These are phyloP conservation scores for Polyrhizophydium stewartii DNA, from an alignment of 371 early-diverging fungal genomes.

Conservation along the genomic window DNA sequence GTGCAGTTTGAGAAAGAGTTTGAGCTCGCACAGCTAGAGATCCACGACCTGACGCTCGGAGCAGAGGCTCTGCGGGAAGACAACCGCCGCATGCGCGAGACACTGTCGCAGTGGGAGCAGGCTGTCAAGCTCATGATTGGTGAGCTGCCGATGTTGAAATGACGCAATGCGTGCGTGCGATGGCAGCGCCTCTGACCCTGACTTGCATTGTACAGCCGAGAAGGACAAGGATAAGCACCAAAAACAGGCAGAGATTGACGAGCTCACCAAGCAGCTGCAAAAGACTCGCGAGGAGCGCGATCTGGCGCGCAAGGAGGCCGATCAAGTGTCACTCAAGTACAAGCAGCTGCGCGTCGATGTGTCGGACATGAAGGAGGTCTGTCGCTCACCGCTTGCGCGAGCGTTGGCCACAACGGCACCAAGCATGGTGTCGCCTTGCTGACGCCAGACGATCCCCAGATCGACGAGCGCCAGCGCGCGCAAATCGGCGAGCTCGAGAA, in stretches of 20 bases:
- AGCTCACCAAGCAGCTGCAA: background rate
- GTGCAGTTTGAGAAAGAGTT: slow-evolving; percentile 30
- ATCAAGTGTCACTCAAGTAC: slow-evolving; percentile 5
- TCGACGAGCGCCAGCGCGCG: background rate
- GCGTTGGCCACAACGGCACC: background rate
- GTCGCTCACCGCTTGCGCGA: background rate
- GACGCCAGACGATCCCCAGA: background rate
- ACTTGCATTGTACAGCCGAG: background rate
- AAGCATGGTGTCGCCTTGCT: background rate
- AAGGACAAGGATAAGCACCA: background rate
- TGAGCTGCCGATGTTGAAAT: too few relatives aligned
- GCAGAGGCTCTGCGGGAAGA: slow-evolving; percentile 6
- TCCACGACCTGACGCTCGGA: slow-evolving; percentile 20
- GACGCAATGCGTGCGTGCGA: too few relatives aligned
- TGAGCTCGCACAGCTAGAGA: slow-evolving; percentile 29
- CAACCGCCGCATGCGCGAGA: slow-evolving; percentile 12
- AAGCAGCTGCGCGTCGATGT: slow-evolving; percentile 21
- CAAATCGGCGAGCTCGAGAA: slow-evolving; percentile 10
- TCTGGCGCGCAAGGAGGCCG: slow-evolving; percentile 4
- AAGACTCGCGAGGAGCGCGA: slow-evolving; percentile 1
- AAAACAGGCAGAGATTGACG: slow-evolving; percentile 2
- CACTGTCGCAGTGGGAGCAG: slow-evolving; percentile 26
- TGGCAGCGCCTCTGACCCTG: background rate
- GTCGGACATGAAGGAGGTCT: slow-evolving; percentile 19
- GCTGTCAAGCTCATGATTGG: slow-evolving; percentile 25